phyloP scores from a whole-genome alignment of 2,329 filamentous ascomycete genomes.

The Calonectria montana region DNA sequence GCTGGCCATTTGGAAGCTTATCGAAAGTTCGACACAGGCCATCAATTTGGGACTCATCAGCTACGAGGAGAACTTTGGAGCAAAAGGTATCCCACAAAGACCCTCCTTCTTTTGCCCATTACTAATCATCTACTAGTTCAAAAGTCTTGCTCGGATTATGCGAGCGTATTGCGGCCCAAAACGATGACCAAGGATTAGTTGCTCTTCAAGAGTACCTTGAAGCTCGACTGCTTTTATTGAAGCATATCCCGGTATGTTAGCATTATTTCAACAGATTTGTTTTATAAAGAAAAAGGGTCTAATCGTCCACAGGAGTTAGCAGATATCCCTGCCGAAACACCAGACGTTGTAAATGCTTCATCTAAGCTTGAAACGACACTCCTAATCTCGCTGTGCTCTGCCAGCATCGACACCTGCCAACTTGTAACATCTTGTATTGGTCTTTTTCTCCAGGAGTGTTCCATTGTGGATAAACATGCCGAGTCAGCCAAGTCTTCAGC shows the following conservation, averaged over 20 bases:
- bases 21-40: constrained; percentile 38
- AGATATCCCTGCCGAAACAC: constrained; percentile 64
- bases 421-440: constrained; percentile 71
- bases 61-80: constrained; percentile 61
- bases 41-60: constrained; percentile 40
- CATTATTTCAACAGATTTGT: background rate
- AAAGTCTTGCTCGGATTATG: constrained; percentile 60
- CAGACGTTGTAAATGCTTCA: constrained; percentile 64
- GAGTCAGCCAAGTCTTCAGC: constrained; percentile 62
- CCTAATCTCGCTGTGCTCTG: constrained; percentile 72
- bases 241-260: constrained; percentile 59
- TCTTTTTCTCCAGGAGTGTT: constrained; percentile 71
- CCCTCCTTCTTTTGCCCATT: background rate
- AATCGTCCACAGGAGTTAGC: constrained; percentile 60
- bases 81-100: constrained; percentile 57
- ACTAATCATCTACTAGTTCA: constrained; percentile 40
- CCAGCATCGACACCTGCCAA: constrained; percentile 74
- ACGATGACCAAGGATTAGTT: constrained; percentile 56
- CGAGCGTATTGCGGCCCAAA: constrained; percentile 58
- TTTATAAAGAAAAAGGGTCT: background rate
- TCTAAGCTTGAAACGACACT: constrained; percentile 72
- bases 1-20: constrained; percentile 43
- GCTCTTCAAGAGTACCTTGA: constrained; percentile 68
- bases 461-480: constrained; percentile 62
- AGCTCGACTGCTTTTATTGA: constrained; percentile 64